phyloP scores from a whole-genome alignment of 176 grass and related monocot genomes.

The Paspalum vaginatum region DNA sequence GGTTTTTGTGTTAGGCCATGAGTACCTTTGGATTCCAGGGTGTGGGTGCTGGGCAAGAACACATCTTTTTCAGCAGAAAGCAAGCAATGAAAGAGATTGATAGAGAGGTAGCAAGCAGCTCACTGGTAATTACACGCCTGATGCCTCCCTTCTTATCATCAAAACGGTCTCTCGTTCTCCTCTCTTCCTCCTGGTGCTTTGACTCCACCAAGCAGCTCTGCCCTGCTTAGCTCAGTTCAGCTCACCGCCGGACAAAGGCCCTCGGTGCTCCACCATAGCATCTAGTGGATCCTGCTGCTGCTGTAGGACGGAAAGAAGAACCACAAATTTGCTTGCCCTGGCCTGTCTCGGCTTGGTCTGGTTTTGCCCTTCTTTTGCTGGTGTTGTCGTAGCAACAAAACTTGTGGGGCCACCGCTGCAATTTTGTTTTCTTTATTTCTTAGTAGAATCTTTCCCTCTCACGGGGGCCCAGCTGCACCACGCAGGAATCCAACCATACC shows the following conservation, averaged over 20 bases:
- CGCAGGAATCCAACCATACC: conserved; percentile 57
- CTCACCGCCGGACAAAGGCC: conserved; percentile 42
- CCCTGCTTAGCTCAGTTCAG: conserved; percentile 7
- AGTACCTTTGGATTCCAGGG: conserved; percentile 28
- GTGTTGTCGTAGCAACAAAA: conserved; percentile 56
- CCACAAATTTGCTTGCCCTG: conserved; percentile 39
- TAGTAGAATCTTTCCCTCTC: conserved; percentile 90
- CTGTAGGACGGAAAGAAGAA: conserved; percentile 45
- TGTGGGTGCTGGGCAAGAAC: conserved; percentile 26
- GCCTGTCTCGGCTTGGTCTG: conserved; percentile 32
- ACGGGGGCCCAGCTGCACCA: conserved; percentile 41
- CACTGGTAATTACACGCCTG: conserved; percentile 49
- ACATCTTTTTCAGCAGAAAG: conserved; percentile 63
- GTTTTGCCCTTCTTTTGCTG: conserved; percentile 42
- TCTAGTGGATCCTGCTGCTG: conserved; percentile 46
- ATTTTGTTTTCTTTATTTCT: conserved; percentile 41
- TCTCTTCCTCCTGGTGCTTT: conserved; percentile 36
- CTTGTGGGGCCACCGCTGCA: conserved; percentile 39
- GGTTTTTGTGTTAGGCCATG: conserved; percentile 36
- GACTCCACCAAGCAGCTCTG: conserved; percentile 25
- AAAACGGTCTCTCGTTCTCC: background rate
- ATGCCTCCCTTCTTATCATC: conserved; percentile 38
- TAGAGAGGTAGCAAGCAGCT: conserved; percentile 50
- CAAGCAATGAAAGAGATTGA: conserved; percentile 55
- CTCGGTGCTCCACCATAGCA: conserved; percentile 47